These are phyloP conservation scores for Capronia coronata DNA, from an alignment of 2,329 filamentous ascomycete genomes.

Conservation along the genomic window DNA sequence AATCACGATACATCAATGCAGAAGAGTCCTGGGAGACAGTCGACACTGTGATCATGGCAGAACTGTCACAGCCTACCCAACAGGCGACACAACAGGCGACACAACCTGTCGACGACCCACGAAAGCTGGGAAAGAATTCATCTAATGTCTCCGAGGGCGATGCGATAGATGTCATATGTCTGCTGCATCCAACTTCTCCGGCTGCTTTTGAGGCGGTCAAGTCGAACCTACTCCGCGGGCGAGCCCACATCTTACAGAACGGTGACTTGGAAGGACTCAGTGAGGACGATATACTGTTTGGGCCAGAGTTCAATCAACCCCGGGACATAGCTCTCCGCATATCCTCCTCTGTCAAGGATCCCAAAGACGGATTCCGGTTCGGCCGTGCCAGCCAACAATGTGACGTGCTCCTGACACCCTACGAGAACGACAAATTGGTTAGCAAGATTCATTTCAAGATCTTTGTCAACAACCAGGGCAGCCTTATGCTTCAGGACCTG, in stretches of 20 bases:
- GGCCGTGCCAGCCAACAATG: slow-evolving; percentile 67
- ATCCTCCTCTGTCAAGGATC: slow-evolving; percentile 64
- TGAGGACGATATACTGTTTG: slow-evolving; percentile 37
- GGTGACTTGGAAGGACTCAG: slow-evolving; percentile 37
- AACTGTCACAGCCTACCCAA: slow-evolving; percentile 43
- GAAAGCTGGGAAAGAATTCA: slow-evolving; percentile 70
- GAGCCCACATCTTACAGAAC: slow-evolving; percentile 56
- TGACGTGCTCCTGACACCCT: slow-evolving; percentile 64
- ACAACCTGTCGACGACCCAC: slow-evolving; percentile 73
- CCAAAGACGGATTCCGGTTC: slow-evolving; percentile 71
- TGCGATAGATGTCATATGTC: slow-evolving; percentile 79
- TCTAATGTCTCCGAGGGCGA: slow-evolving; percentile 78
- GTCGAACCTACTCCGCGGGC: slow-evolving; percentile 46
- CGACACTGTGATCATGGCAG: slow-evolving; percentile 29
- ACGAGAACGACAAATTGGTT: slow-evolving; percentile 64
- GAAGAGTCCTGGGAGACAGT: slow-evolving; percentile 1
- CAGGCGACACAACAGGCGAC: slow-evolving; percentile 66
- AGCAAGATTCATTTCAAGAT: slow-evolving; percentile 97
- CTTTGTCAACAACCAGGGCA: slow-evolving; percentile 75
- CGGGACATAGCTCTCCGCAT: slow-evolving; percentile 71
- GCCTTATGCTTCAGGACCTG: slow-evolving; percentile 85
- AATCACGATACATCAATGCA: neutral
- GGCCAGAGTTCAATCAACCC: slow-evolving; percentile 28
- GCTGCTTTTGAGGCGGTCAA: slow-evolving; percentile 66
- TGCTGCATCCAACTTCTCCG: slow-evolving; percentile 72